These are phyloP conservation scores for Backusella sp. DNA, from an alignment of 192 early-diverging fungal genomes.

Conservation along the genomic window DNA sequence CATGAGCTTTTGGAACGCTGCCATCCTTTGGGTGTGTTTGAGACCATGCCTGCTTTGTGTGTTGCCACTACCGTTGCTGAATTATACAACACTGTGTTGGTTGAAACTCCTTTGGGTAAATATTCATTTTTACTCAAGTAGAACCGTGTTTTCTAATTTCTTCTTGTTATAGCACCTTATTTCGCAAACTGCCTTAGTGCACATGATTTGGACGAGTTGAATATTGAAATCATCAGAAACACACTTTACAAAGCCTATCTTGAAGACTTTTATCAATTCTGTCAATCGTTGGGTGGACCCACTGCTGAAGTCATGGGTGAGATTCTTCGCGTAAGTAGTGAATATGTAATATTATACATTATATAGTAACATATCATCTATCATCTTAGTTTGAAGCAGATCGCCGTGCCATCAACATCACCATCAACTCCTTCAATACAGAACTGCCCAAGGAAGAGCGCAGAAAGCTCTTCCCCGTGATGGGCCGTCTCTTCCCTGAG, in stretches of 20 bases:
- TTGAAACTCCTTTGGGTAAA: conserved; percentile 91
- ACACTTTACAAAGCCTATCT: conserved; percentile 98
- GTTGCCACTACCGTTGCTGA: conserved; percentile 96
- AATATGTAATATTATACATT: not conserved
- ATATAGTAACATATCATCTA: too few species aligned
- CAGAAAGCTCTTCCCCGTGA: conserved; percentile 87
- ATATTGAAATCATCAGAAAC: conserved; percentile 99
- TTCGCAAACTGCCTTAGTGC: conserved; percentile 96
- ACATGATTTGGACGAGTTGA: conserved; percentile 97
- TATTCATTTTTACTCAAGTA: too few species aligned
- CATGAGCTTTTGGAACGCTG: conserved; percentile 96
- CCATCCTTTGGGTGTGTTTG: conserved; percentile 97
- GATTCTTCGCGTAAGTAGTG: conserved; percentile 69
- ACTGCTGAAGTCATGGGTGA: conserved; percentile 94
- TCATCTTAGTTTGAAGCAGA: conserved; percentile 89
- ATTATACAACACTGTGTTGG: conserved; percentile 92
- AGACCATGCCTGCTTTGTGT: conserved; percentile 96
- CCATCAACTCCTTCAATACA: conserved; percentile 98
- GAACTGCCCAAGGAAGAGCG: conserved; percentile 98
- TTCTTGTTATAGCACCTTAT: conserved; percentile 74
- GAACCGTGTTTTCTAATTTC: not conserved
- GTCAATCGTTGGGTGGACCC: conserved; percentile 73
- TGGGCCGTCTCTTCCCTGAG: conserved; percentile 92
- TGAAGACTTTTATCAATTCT: conserved; percentile 96
- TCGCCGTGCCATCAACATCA: conserved; percentile 97